Conservation (phyloP, 805 yeast species). For the Dipodascopsis tothii region DNA sequence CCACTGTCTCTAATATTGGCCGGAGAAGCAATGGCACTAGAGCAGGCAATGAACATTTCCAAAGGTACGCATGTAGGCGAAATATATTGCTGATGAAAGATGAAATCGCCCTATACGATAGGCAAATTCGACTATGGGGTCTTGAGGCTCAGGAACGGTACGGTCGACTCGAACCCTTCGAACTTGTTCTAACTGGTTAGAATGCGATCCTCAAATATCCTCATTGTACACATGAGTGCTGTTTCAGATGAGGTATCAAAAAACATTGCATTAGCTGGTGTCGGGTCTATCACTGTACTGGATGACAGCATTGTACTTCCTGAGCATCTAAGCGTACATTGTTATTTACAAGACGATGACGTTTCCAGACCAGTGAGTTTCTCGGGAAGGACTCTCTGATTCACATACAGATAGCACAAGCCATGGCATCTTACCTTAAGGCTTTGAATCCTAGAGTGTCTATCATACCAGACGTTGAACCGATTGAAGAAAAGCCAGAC, state of each 20-base stretch:
- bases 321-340: constrained; percentile 66
- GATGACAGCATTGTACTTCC: constrained; percentile 51
- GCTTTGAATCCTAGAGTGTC: constrained; percentile 69
- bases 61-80: neutral
- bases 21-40: neutral
- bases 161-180: constrained; percentile 1
- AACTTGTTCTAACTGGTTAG: constrained; percentile 22
- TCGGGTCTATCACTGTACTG: constrained; percentile 65
- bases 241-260: constrained; percentile 77
- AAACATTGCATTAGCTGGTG: constrained; percentile 80
- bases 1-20: neutral
- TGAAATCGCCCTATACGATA: constrained; percentile 84
- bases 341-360: constrained; percentile 52
- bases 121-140: constrained; percentile 96
- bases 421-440: neutral
- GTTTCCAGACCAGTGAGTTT: constrained; percentile 42
- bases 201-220: constrained; percentile 62
- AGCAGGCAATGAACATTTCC: neutral
- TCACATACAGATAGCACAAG: neutral
- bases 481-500: constrained; percentile 26
- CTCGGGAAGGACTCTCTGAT: no score
- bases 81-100: constrained; percentile 37
- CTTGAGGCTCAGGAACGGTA: constrained; percentile 71
- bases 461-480: constrained; percentile 36
- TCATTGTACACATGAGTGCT: constrained; percentile 66